These are phyloP conservation scores for Soucietia sequanensis DNA, from an alignment of 805 yeast species.

Conservation along the genomic window DNA sequence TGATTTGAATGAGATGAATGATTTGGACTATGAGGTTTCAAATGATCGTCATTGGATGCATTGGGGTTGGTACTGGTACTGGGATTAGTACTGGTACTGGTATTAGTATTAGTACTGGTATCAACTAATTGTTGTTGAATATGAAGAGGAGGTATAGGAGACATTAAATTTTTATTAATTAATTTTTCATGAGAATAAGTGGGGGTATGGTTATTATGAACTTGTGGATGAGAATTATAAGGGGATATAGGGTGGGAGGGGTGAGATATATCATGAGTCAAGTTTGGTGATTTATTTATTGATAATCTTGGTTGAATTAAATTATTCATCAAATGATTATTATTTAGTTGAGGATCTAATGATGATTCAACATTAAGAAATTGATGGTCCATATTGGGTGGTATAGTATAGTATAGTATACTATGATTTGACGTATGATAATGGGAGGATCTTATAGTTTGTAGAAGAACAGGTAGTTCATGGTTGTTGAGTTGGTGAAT, in stretches of 20 bases:
- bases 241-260: too few species aligned
- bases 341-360: conserved; percentile 15
- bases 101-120: conserved; percentile 6
- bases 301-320: too few species aligned
- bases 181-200: not conserved
- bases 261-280: conserved; percentile 2
- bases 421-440: too few species aligned
- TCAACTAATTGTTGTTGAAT: conserved; percentile 40
- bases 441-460: too few species aligned
- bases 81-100: not conserved
- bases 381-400: conserved; percentile 14
- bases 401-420: too few species aligned
- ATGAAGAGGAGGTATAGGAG: conserved; percentile 44
- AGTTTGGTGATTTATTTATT: conserved; percentile 2
- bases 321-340: too few species aligned
- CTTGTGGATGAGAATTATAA: too few species aligned
- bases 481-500: too few species aligned
- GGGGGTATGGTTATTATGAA: too few species aligned
- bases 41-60: not conserved
- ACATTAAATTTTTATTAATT: conserved; percentile 19
- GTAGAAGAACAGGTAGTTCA: too few species aligned
- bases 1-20: conserved; percentile 1
- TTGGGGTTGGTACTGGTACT: not conserved
- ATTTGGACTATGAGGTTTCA: too few species aligned
- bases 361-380: conserved; percentile 16